Evolutionary conservation across 768 basidiomycete genomes (phyloP).

Genomic region (Trametes sanguinea): DNA sequence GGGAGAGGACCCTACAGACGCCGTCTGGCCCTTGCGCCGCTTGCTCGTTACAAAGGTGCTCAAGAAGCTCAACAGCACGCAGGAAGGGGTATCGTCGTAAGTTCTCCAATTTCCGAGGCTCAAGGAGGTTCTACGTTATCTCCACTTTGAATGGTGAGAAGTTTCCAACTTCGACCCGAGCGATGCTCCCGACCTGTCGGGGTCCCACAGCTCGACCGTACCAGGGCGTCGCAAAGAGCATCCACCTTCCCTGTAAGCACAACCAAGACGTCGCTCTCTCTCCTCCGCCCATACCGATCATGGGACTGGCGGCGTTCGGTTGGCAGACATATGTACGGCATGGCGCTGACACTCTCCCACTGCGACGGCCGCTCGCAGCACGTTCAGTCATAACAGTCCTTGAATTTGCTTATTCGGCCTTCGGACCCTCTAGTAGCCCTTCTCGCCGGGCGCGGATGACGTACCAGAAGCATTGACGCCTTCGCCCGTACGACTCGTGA

Average conservation of each 20-base stretch:
- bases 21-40: too few relatives aligned
- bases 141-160: neutral
- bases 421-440: constrained; percentile 10
- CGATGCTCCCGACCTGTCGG: constrained; percentile 15
- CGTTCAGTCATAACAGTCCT: neutral
- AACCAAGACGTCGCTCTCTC: neutral
- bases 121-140: constrained; percentile 11
- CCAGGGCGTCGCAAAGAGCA: too few relatives aligned
- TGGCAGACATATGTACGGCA: constrained; percentile 11
- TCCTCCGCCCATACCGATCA: constrained; percentile 1
- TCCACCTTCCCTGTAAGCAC: too few relatives aligned
- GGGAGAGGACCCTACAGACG: too few relatives aligned
- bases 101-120: constrained; percentile 5
- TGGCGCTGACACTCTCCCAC: constrained; percentile 1
- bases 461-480: constrained; percentile 10
- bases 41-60: constrained; percentile 2
- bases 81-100: neutral
- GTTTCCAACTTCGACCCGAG: constrained; percentile 2
- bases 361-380: constrained; percentile 2
- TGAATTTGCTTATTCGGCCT: constrained; percentile 9
- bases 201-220: too few relatives aligned
- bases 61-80: neutral
- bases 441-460: constrained; percentile 11
- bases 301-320: neutral
- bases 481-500: constrained; percentile 1